Conservation (phyloP, 768 basidiomycete species). For the Leccinum longicurvipes region DNA sequence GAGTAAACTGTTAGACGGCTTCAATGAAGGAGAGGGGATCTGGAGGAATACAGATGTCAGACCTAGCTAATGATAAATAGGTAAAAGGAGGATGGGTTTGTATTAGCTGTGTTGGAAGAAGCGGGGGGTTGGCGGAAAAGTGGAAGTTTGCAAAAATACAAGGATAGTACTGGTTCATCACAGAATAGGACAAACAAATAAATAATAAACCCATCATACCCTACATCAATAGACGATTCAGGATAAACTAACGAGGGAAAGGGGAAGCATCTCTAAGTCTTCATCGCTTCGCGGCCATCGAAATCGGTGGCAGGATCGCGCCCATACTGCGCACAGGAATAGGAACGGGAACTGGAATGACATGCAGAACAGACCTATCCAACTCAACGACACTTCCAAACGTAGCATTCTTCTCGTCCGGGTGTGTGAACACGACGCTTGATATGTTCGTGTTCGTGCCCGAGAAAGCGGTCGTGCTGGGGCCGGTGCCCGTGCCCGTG, state of each 20-base stretch:
- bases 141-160: no score
- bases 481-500: not conserved
- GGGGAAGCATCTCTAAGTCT: not conserved
- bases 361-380: not conserved
- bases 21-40: not conserved
- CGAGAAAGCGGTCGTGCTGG: not conserved
- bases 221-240: not conserved
- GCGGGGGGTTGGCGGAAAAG: no score
- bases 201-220: not conserved
- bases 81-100: not conserved
- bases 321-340: not conserved
- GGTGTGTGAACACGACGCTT: not conserved
- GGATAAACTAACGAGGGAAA: not conserved
- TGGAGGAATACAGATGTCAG: not conserved
- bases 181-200: not conserved
- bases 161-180: not conserved
- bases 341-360: not conserved
- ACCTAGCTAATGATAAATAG: not conserved
- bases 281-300: not conserved
- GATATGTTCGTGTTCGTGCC: slow-evolving; percentile 8
- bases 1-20: not conserved
- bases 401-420: not conserved
- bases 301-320: not conserved
- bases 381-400: not conserved
- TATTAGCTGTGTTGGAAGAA: not conserved